These are phyloP conservation scores for Syzygium oleosum DNA, from an alignment of 345 rosid genomes.

Conservation along the genomic window DNA sequence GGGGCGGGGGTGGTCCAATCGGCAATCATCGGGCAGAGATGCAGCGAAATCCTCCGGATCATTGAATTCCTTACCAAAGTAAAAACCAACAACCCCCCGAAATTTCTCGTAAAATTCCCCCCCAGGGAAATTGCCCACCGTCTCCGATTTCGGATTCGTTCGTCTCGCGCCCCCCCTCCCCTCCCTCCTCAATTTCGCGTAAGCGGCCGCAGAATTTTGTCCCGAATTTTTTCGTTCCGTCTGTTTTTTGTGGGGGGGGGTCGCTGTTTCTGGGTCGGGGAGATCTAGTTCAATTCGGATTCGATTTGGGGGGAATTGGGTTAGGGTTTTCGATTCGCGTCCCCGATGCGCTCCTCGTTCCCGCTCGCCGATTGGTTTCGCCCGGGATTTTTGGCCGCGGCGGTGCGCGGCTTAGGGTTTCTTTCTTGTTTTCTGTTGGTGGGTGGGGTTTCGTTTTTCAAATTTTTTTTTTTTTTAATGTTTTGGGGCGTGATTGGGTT, in stretches of 20 bases:
- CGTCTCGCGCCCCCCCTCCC: neutral
- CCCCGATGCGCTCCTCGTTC: neutral
- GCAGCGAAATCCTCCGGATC: neutral
- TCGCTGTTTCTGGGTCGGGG: neutral
- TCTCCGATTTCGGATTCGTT: neutral
- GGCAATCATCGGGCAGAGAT: neutral
- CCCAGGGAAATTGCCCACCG: neutral
- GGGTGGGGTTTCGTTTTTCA: neutral
- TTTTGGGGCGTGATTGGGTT: neutral
- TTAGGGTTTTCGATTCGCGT: neutral
- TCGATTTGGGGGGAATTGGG: neutral
- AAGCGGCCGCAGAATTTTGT: neutral
- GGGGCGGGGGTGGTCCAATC: neutral
- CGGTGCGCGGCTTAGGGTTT: neutral
- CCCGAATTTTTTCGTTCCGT: neutral
- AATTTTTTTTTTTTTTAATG: neutral
- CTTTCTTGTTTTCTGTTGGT: neutral
- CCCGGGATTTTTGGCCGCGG: neutral
- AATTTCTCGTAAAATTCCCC: too few species aligned
- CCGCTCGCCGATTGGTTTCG: neutral
- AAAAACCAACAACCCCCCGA: neutral
- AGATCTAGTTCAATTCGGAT: neutral
- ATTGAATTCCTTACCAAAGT: neutral
- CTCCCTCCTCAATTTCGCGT: neutral
- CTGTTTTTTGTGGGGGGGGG: neutral